A percentile compares a stretch with the other conserved stretches of the same genome.
Conservation (phyloP, 352 stramenopile genomes). For the Phytophthora quininea region DNA sequence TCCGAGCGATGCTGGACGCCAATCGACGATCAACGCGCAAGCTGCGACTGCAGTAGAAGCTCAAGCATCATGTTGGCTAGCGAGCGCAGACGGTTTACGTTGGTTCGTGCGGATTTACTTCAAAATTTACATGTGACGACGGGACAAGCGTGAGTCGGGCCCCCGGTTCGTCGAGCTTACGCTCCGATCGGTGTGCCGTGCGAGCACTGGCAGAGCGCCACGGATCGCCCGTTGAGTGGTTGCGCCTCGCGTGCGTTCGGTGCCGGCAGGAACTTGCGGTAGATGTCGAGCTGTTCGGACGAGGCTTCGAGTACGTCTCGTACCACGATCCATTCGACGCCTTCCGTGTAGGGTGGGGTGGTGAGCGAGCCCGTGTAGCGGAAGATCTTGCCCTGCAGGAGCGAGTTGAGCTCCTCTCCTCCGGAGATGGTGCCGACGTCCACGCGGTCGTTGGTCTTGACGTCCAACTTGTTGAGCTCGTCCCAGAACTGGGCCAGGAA, state of each 20-base stretch:
- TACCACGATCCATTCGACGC: conserved; percentile 73
- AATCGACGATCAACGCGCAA: conserved; percentile 25
- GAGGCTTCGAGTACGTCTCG: conserved; percentile 56
- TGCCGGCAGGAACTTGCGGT: conserved; percentile 43
- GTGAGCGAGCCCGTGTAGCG: conserved; percentile 73
- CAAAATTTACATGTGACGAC: conserved; percentile 13
- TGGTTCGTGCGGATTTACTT: conserved; percentile 2
- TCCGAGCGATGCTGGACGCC: conserved; percentile 26
- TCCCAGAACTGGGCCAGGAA: conserved; percentile 75
- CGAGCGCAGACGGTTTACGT: conserved; percentile 10
- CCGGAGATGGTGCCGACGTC: conserved; percentile 39
- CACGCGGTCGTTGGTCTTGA: conserved; percentile 28
- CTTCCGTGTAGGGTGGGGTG: conserved; percentile 76
- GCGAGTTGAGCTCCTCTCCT: conserved; percentile 25
- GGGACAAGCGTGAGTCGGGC: not conserved
- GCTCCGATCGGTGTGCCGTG: conserved; percentile 22
- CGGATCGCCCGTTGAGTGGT: conserved; percentile 48
- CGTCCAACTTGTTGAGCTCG: conserved; percentile 40
- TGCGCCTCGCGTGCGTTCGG: conserved; percentile 64
- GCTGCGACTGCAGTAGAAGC: conserved; percentile 17
- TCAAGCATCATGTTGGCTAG: conserved; percentile 7
- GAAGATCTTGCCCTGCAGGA: conserved; percentile 52
- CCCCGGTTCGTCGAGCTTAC: conserved; percentile 7
- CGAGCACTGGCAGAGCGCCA: conserved; percentile 35
- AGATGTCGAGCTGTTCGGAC: conserved; percentile 51